phyloP scores from a whole-genome alignment of 371 early-diverging fungal genomes.

The Chytridium lagenaria region DNA sequence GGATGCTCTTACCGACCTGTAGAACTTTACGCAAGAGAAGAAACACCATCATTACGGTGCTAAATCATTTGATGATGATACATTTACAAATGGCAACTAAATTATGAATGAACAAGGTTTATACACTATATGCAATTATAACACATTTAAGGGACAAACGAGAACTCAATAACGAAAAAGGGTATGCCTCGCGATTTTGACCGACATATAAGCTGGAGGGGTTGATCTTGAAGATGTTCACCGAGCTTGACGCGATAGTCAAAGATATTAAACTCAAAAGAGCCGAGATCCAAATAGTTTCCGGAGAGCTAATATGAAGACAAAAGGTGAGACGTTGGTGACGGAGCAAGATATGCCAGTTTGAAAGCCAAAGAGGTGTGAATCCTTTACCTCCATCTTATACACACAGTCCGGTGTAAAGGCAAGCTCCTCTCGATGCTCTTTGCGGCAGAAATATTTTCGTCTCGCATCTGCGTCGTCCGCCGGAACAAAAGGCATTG shows the following conservation, averaged over 20 bases:
- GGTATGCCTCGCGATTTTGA: slow-evolving; percentile 6
- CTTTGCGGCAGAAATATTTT: background rate
- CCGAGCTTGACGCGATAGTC: background rate
- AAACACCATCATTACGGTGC: no score
- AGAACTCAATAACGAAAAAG: slow-evolving; percentile 11
- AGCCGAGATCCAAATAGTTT: background rate
- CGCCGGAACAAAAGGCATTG: background rate
- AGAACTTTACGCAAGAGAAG: no score
- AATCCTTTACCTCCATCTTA: background rate
- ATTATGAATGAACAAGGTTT: no score
- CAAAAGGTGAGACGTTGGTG: background rate
- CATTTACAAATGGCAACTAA: no score
- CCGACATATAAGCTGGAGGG: slow-evolving; percentile 2
- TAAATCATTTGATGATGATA: no score
- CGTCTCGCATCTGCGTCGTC: background rate
- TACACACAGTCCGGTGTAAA: slow-evolving; percentile 14
- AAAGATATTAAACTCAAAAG: background rate
- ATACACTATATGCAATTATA: no score
- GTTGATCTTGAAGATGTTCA: background rate
- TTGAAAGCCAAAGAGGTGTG: no score
- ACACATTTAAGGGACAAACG: background rate
- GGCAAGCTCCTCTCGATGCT: slow-evolving; percentile 5
- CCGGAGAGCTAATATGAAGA: background rate
- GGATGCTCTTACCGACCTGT: no score
- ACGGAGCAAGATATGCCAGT: background rate